Evolutionary conservation across 75 land plant species (phyloP).

Genomic region (Pinus albicaulis): DNA sequence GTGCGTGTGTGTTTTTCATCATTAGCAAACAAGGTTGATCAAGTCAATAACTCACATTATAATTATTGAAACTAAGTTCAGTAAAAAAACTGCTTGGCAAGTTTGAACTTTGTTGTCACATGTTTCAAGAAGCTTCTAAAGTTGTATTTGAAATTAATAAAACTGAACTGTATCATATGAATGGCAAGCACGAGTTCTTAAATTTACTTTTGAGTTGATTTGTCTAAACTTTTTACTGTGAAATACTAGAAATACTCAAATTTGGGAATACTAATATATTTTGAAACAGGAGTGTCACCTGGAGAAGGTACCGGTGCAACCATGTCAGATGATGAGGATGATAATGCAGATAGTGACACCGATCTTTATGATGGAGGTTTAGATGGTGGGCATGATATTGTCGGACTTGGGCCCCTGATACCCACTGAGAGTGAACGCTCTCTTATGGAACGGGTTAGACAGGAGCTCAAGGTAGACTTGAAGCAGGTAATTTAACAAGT

Average conservation of each 20-base stretch:
- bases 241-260: slow-evolving; percentile 5
- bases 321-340: slow-evolving; percentile 45
- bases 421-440: slow-evolving; percentile 52
- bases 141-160: too few relatives aligned
- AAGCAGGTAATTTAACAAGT: slow-evolving; percentile 23
- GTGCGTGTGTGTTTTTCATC: too few relatives aligned
- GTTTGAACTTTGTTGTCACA: too few relatives aligned
- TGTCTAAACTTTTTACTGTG: background rate
- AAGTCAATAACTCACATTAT: too few relatives aligned
- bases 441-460: slow-evolving; percentile 50
- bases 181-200: too few relatives aligned
- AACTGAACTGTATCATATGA: too few relatives aligned
- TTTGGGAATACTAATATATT: background rate
- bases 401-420: slow-evolving; percentile 43
- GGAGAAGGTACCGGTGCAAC: slow-evolving; percentile 51
- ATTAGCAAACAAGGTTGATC: too few relatives aligned
- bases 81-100: too few relatives aligned
- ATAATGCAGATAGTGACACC: slow-evolving; percentile 31
- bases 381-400: slow-evolving; percentile 23
- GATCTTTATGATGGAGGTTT: slow-evolving; percentile 19
- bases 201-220: too few relatives aligned
- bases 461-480: slow-evolving; percentile 48
- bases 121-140: too few relatives aligned
- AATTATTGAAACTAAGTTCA: too few relatives aligned
- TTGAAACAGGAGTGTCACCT: slow-evolving; percentile 36